phyloP scores from a whole-genome alignment of 441 rosid species.

The Erodium trifolium region DNA sequence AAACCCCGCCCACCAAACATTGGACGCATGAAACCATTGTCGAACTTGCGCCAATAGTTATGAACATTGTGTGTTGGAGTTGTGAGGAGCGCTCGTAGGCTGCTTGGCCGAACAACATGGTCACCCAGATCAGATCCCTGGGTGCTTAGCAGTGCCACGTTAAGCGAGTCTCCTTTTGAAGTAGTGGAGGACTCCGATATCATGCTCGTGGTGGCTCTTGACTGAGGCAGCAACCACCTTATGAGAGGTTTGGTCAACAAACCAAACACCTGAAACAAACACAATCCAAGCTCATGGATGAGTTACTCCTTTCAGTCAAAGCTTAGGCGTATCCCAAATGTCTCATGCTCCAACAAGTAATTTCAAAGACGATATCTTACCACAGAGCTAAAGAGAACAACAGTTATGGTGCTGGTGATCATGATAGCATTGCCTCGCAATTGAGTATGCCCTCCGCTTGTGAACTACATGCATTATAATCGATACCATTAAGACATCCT shows the following conservation, averaged over 20 bases:
- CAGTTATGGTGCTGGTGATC: conserved; percentile 91
- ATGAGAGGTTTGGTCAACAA: conserved; percentile 82
- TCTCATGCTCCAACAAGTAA: too few species aligned
- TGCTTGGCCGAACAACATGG: conserved; percentile 36
- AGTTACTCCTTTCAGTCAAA: too few species aligned
- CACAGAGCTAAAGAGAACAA: conserved; percentile 85
- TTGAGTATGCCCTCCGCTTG: conserved; percentile 31
- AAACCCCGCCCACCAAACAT: conserved; percentile 93
- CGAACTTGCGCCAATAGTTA: conserved; percentile 84
- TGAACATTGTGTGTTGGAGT: conserved; percentile 85
- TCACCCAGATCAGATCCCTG: conserved; percentile 20
- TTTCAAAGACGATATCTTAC: conserved; percentile 32
- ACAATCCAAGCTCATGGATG: background rate
- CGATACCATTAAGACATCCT: too few species aligned
- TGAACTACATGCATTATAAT: background rate
- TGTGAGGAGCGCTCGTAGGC: conserved; percentile 56
- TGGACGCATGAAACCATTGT: conserved; percentile 83
- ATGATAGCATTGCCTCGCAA: conserved; percentile 67
- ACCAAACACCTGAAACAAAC: conserved; percentile 55
- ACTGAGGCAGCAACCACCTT: conserved; percentile 47
- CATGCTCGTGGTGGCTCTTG: conserved; percentile 29
- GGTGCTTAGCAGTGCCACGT: conserved; percentile 46
- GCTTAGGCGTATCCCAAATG: too few species aligned
- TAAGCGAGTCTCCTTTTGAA: conserved; percentile 39
- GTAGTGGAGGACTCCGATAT: conserved; percentile 31